Evolutionary conservation across 768 basidiomycete genomes (phyloP).

Genomic region (Russula brevipes): DNA sequence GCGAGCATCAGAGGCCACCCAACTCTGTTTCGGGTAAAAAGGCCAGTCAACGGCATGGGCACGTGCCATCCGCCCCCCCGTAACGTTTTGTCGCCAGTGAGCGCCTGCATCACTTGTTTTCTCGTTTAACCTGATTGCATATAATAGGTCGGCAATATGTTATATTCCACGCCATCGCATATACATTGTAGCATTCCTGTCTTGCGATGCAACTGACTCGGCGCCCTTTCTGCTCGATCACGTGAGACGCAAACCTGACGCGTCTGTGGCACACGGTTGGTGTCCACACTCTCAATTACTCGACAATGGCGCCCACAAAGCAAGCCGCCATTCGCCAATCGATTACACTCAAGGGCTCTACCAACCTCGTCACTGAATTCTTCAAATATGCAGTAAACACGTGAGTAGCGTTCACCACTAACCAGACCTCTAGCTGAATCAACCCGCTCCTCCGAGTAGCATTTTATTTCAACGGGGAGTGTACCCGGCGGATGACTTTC

Average conservation of each 20-base stretch:
- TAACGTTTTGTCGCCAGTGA: too few relatives aligned
- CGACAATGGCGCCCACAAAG: constrained; percentile 38
- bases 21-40: too few relatives aligned
- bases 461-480: constrained; percentile 96
- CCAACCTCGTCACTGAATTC: constrained; percentile 92
- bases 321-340: constrained; percentile 56
- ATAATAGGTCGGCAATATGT: too few relatives aligned
- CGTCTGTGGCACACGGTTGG: background rate
- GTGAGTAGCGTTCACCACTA: constrained; percentile 42
- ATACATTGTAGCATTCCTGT: too few relatives aligned
- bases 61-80: too few relatives aligned
- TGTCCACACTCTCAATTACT: background rate
- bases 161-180: too few relatives aligned
- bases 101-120: too few relatives aligned
- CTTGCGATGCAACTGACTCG: too few relatives aligned
- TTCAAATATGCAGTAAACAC: constrained; percentile 99
- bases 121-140: too few relatives aligned
- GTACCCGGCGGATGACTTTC: constrained; percentile 97
- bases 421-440: background rate
- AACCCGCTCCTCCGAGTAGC: constrained; percentile 40
- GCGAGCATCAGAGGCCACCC: background rate
- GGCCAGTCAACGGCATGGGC: too few relatives aligned
- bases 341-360: constrained; percentile 94
- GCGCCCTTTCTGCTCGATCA: too few relatives aligned
- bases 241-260: background rate